These are phyloP conservation scores for Mediolabrus comicus DNA, from an alignment of 108 stramenopile genomes.

Conservation along the genomic window DNA sequence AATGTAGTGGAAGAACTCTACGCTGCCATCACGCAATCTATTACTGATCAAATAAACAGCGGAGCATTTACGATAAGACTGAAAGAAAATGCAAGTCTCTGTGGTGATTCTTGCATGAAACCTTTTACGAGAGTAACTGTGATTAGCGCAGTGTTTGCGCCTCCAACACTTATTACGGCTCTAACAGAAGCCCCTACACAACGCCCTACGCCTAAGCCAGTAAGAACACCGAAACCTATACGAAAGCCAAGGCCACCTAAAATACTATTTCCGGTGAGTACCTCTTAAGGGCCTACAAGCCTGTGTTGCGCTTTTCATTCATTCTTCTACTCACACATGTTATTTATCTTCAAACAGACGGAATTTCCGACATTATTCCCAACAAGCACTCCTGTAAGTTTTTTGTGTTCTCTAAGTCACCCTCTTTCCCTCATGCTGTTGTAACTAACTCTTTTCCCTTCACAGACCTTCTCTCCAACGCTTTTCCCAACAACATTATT, in stretches of 20 bases:
- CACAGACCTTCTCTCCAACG: not conserved
- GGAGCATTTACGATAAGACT: not conserved
- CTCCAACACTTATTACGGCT: not conserved
- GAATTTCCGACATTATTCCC: not conserved
- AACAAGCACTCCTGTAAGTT: not conserved
- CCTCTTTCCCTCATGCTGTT: not conserved
- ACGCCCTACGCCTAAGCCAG: not conserved
- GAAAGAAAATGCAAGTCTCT: not conserved
- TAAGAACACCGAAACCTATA: not conserved
- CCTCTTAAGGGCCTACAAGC: not conserved
- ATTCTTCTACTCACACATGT: not conserved
- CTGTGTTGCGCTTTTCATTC: not conserved
- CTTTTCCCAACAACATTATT: not conserved
- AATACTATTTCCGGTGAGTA: not conserved
- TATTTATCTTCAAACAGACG: not conserved
- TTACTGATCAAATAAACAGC: not conserved
- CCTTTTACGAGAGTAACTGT: not conserved
- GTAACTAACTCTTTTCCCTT: not conserved
- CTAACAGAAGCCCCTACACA: not conserved
- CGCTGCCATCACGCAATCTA: not conserved
- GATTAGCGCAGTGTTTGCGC: not conserved
- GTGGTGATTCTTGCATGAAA: not conserved
- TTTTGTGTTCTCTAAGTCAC: not conserved
- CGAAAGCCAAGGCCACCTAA: too few relatives aligned
- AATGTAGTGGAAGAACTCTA: not conserved